These are phyloP conservation scores for Verticillium klebahnii DNA, from an alignment of 2,329 filamentous ascomycete species.

Conservation along the genomic window DNA sequence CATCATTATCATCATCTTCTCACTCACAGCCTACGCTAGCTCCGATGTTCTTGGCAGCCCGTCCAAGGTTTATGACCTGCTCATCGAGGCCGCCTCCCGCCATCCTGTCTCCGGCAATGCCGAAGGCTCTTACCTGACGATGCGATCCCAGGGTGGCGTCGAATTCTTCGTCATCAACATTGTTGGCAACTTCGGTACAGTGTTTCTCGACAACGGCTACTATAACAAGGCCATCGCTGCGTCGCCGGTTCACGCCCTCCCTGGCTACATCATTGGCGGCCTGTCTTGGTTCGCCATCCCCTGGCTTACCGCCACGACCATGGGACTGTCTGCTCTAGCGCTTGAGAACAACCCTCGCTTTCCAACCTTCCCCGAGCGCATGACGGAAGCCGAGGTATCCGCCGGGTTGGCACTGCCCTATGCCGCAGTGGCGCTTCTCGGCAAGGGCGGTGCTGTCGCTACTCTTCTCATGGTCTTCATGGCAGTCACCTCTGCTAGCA, in stretches of 20 bases:
- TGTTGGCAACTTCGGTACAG: constrained; percentile 70
- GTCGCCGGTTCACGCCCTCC: constrained; percentile 71
- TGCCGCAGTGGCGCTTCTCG: constrained; percentile 72
- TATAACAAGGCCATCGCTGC: constrained; percentile 85
- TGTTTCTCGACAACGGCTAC: constrained; percentile 75
- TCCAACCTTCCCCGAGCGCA: constrained; percentile 63
- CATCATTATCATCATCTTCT: constrained; percentile 73
- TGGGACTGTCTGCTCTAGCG: constrained; percentile 73
- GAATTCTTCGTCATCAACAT: constrained; percentile 78
- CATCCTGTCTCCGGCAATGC: constrained; percentile 73
- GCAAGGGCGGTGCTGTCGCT: constrained; percentile 68
- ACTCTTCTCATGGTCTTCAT: constrained; percentile 77
- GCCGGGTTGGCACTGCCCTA: constrained; percentile 75
- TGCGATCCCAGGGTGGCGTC: constrained; percentile 65
- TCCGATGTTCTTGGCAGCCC: constrained; percentile 65
- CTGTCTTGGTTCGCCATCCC: constrained; percentile 82
- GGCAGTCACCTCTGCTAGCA: constrained; percentile 75
- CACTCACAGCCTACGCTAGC: constrained; percentile 70
- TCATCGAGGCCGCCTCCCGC: constrained; percentile 56
- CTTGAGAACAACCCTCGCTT: constrained; percentile 65
- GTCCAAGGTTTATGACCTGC: constrained; percentile 64
- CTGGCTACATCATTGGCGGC: constrained; percentile 68
- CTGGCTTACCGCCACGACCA: constrained; percentile 76
- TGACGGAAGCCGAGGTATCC: constrained; percentile 65
- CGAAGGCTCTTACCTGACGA: constrained; percentile 72